Evolutionary conservation across 163 green algal species (phyloP), one percentile per base, ranked within the genome.

Genomic region (Trebouxia gelatinosa): DNA sequence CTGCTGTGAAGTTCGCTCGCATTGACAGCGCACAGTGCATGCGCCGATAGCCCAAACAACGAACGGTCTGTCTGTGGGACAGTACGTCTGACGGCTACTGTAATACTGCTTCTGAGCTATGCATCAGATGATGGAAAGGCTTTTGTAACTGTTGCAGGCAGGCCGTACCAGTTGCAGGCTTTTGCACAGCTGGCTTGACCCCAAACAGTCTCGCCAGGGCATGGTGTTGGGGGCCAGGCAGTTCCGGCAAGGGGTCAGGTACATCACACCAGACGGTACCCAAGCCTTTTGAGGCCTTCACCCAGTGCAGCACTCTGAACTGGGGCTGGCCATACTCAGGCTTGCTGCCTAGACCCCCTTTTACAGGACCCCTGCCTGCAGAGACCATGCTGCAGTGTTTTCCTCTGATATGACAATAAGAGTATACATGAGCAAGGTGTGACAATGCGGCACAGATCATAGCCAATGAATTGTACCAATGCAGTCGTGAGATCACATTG

Each of bases 261-360:
- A 81, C 21, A 34, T 70, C 34, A 38, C 35, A 48, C 77, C 77
- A 81, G 23, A 81, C 31, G 23, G 77, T 81, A 0, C 34, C 48
- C n/a, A 35, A 43, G 43, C 77, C 43, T 2, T 35, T 34, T 17
- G 77, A 65, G 23, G 58, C 65, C 65, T 81, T 81, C 4, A 39
- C 35, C 77, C 77, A 81, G 35, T 81, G 77, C 64, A 81, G 34
- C n/a, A 81, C 66, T 19, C 77, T 35, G 48, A 81, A 81, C 35
- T 77, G 62, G 11, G 77, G 77, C 6, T 37, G n/a, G 6, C 37
- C 54, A 72, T 79, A 71, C 5, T n/a, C 57, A 13, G 57, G 3
- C 37, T 78, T 78, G 31, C 48, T 32, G 19, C 7, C 23, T 26
- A 61, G 21, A 43, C 40, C 40, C 39, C 31, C 17, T 31, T 31